Conservation (phyloP, 2,329 filamentous ascomycete species). For the Fusarium devonianum region DNA sequence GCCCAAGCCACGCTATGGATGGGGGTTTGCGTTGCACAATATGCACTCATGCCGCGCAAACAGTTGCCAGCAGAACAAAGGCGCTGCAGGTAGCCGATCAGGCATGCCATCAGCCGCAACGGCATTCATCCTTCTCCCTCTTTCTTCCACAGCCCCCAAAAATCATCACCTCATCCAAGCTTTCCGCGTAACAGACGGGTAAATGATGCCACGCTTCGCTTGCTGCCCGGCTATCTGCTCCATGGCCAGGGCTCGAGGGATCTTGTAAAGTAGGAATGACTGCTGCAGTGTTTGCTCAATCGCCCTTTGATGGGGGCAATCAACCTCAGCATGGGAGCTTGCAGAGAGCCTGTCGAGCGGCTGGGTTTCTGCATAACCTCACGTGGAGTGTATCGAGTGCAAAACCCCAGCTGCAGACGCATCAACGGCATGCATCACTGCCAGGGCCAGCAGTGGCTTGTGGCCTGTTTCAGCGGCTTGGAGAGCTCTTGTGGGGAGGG, state of each 20-base stretch:
- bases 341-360: no score
- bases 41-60: constrained; percentile 8
- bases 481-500: background rate
- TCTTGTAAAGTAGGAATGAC: constrained; percentile 1
- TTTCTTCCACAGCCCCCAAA: no score
- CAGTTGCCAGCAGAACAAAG: no score
- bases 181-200: background rate
- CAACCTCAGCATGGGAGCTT: constrained; percentile 5
- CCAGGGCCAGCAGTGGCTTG: constrained; percentile 7
- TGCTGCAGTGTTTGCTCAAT: background rate
- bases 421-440: constrained; percentile 30
- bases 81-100: no score
- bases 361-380: constrained; percentile 13
- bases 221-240: constrained; percentile 10
- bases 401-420: constrained; percentile 11
- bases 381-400: constrained; percentile 3
- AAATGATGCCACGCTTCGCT: constrained; percentile 5
- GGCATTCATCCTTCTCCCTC: no score
- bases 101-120: no score
- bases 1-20: constrained; percentile 1
- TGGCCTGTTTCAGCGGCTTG: constrained; percentile 24
- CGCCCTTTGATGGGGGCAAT: constrained; percentile 2
- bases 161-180: background rate
- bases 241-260: constrained; percentile 4
- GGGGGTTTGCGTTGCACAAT: background rate